These are phyloP conservation scores for Penstemon barbatus DNA, from an alignment of 257 asterid species.

Conservation along the genomic window DNA sequence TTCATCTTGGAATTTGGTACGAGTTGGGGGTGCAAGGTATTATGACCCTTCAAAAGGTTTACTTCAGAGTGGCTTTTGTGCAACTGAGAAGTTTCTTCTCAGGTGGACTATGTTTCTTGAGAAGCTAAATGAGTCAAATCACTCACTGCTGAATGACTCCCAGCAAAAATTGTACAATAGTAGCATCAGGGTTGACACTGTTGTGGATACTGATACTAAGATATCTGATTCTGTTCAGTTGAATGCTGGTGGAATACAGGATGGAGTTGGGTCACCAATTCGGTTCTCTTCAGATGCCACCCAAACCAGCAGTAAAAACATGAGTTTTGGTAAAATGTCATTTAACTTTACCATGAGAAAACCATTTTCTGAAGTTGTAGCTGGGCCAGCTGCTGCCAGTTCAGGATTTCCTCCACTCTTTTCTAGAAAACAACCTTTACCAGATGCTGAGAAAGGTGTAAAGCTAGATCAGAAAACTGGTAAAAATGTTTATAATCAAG, in stretches of 20 bases:
- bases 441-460: slow-evolving; percentile 46
- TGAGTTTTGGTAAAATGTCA: slow-evolving; percentile 42
- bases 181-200: slow-evolving; percentile 37
- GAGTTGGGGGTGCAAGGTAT: slow-evolving; percentile 81
- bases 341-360: slow-evolving; percentile 66
- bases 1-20: slow-evolving; percentile 77
- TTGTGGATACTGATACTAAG: slow-evolving; percentile 38
- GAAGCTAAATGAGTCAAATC: slow-evolving; percentile 42
- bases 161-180: slow-evolving; percentile 37
- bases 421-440: slow-evolving; percentile 53
- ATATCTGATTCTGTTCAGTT: slow-evolving; percentile 37
- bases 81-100: slow-evolving; percentile 73
- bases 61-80: slow-evolving; percentile 83
- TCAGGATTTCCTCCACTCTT: slow-evolving; percentile 83
- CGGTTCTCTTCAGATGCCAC: slow-evolving; percentile 37
- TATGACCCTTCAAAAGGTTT: slow-evolving; percentile 86
- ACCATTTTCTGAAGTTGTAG: slow-evolving; percentile 94
- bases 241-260: slow-evolving; percentile 35
- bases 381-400: slow-evolving; percentile 65
- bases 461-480: slow-evolving; percentile 45
- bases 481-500: slow-evolving; percentile 44
- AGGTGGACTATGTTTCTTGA: slow-evolving; percentile 66
- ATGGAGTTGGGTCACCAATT: slow-evolving; percentile 44
- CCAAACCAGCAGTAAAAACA: slow-evolving; percentile 40
- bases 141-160: slow-evolving; percentile 31